Evolutionary conservation across 495 filamentous ascomycete genomes (phyloP), one percentile per base, ranked within the genome.

Genomic region (Neurospora tetraspora): DNA sequence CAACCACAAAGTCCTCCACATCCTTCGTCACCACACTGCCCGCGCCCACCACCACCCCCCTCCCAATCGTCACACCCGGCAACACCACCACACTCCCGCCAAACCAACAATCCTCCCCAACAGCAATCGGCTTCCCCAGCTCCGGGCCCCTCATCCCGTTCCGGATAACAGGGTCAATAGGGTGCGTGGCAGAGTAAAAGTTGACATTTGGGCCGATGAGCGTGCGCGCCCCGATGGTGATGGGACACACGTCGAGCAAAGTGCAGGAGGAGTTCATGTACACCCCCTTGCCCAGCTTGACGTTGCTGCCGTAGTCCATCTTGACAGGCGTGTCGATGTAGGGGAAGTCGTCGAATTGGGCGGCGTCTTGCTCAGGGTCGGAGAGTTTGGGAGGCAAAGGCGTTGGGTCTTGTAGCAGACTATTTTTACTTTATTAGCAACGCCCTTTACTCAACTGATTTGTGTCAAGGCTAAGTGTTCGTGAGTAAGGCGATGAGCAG

Each of bases 41-140:
- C n/a, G 94, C 93, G 0, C 92, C 94, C 76, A 97, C 85, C 0
- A 90, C 90, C 2, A 83, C 84, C 1, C 93, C 91, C 43, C 85
- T 85, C 0, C 94, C 94, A 73, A 97, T 90, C 8, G 84, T 94
- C 34, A 98, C 92, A 0, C 94, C 94, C 0, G 92, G 89, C 20
- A 92, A 79, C 8, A 98, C 84, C 45, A 86, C 87, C 10, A 91
- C 93, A 78, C 91, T 91, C 0, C 94, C 94, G 0, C 92, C 93
- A 36, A 98, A 79, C 94, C 94, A 98, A 75, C 93, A 96, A 79
- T 97, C 94, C 76, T 96, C 92, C 0, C 90, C 93, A 72, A 97
- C 89, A 16, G 82, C 85, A 74, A 98, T 92, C 20, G 92, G 90
- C 71, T 86, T 89, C 1, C 94, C 94, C 34, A 82, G 76, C 81